These are phyloP conservation scores for Neopestalotiopsis rosae DNA, from an alignment of 2,329 filamentous ascomycete genomes.

Conservation along the genomic window DNA sequence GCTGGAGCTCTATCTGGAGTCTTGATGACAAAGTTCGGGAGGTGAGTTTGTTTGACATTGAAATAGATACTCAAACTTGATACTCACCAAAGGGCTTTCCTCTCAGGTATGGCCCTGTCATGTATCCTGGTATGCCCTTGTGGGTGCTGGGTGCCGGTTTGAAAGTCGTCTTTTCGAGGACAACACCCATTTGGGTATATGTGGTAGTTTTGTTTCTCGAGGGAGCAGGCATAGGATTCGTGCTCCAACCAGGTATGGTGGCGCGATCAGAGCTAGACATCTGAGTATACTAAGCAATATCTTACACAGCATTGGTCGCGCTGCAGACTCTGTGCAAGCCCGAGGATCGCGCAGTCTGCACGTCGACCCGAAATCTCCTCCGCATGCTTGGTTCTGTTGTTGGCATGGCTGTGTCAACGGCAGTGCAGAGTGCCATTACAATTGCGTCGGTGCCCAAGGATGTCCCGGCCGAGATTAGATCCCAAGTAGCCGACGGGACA, in stretches of 20 bases:
- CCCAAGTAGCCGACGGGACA: conserved; percentile 25
- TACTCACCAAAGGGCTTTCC: background rate
- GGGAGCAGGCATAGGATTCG: conserved; percentile 32
- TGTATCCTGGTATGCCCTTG: conserved; percentile 27
- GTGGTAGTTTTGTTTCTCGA: conserved; percentile 30
- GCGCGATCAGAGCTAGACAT: no score
- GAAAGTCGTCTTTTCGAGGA: conserved; percentile 30
- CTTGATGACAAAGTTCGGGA: conserved; percentile 26
- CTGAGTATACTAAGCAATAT: no score
- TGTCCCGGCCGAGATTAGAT: conserved; percentile 21
- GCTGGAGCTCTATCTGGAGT: conserved; percentile 28
- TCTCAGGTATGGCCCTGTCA: conserved; percentile 25
- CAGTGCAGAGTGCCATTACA: conserved; percentile 25
- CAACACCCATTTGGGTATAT: conserved; percentile 26
- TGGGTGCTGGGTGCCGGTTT: conserved; percentile 33
- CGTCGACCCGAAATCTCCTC: conserved; percentile 33
- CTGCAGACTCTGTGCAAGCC: conserved; percentile 29
- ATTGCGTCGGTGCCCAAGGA: conserved; percentile 19
- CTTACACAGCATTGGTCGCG: conserved; percentile 30
- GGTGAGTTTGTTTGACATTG: conserved; percentile 21
- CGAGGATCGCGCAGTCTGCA: conserved; percentile 34
- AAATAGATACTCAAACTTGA: background rate
- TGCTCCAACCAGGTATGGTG: conserved; percentile 26
- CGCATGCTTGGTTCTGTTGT: conserved; percentile 32
- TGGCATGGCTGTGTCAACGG: conserved; percentile 27